Conservation (phyloP, 2,329 filamentous ascomycete species). For the Penicillium sp. region DNA sequence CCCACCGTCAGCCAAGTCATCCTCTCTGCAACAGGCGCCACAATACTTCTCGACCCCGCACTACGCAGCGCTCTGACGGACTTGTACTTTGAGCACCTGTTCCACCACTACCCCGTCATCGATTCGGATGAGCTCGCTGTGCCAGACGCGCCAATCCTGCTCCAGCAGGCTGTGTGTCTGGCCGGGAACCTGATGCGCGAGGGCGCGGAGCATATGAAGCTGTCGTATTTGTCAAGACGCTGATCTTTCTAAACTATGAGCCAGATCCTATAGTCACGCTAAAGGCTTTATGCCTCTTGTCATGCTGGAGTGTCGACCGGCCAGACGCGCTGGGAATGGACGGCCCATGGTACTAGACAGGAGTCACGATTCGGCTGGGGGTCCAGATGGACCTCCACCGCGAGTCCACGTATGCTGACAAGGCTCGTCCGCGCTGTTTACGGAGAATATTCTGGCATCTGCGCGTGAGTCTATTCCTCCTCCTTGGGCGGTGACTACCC, state of each 20-base stretch:
- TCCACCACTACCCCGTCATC: slow-evolving; percentile 24
- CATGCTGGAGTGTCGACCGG: slow-evolving; percentile 24
- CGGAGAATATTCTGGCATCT: slow-evolving; percentile 25
- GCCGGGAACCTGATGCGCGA: slow-evolving; percentile 25
- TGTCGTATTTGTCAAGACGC: slow-evolving; percentile 21
- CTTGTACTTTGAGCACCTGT: slow-evolving; percentile 27
- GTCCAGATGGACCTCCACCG: slow-evolving; percentile 31
- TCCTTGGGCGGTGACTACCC: neutral
- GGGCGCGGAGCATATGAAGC: neutral
- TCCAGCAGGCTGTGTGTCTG: slow-evolving; percentile 26
- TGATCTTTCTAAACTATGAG: slow-evolving; percentile 27
- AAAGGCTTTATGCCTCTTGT: slow-evolving; percentile 26
- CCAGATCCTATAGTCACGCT: slow-evolving; percentile 19
- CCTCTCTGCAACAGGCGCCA: neutral
- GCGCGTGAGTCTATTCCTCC: slow-evolving; percentile 14
- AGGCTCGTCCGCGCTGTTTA: slow-evolving; percentile 7
- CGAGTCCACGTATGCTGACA: slow-evolving; percentile 24
- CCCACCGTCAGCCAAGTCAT: no score
- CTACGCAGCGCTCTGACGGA: slow-evolving; percentile 17
- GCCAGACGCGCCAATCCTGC: slow-evolving; percentile 1
- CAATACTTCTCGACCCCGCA: neutral
- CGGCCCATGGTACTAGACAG: slow-evolving; percentile 28
- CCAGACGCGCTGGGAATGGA: slow-evolving; percentile 23
- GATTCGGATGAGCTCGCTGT: slow-evolving; percentile 15
- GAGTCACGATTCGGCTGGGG: slow-evolving; percentile 24